Base-by-base conservation (phyloP, 495 filamentous ascomycete species). In the Penicillium dipodomyicola region DNA sequence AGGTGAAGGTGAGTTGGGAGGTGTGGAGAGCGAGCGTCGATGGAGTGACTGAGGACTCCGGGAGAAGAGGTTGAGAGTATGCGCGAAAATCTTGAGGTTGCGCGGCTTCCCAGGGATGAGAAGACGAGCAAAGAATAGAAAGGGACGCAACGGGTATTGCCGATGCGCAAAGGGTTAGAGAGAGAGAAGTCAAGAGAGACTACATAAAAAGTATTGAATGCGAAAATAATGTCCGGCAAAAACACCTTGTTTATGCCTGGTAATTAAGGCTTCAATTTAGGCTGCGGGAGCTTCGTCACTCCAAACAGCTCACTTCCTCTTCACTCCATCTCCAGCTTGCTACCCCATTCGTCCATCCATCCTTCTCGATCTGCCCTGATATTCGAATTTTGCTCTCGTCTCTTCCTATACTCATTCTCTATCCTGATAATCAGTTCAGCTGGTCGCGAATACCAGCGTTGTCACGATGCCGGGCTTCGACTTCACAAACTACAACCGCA, bases 401-500 rank as follows among this genome's bases (percentile, higher is more conserved):
- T 52, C 33, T 50, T 20, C 35, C n/a, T 17, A 15, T 44, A 15
- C n/a, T 1, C 40, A 17, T 9, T 23, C 15, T 48, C 39, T 32
- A 15, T 27, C 48, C 42, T 14, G 46, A 58, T 57, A 49, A 37
- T 23, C 39, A 22, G 15, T 15, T 59, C 54, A 39, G 29, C 49
- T 46, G 30, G 49, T 52, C 45, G 40, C 53, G 56, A 49, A 55
- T 51, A 52, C 59, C 56, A 57, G 58, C 67, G 61, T 67, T 61
- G 63, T 73, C 77, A 84, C 65, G 63, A 98, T 99, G 95, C 85
- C 89, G 60, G 95, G 95, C 81, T 97, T 99, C 82, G 94, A 97
- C 79, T 99, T 99, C 82, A 92, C 90, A 68, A 97, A 97, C 81
- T 90, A 96, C 84, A 92, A 96, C 80, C 91, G 95, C 78, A 99